Base-by-base conservation (phyloP, 1,284 basidiomycete species). In the Erythrobasidium hasegawianum region DNA sequence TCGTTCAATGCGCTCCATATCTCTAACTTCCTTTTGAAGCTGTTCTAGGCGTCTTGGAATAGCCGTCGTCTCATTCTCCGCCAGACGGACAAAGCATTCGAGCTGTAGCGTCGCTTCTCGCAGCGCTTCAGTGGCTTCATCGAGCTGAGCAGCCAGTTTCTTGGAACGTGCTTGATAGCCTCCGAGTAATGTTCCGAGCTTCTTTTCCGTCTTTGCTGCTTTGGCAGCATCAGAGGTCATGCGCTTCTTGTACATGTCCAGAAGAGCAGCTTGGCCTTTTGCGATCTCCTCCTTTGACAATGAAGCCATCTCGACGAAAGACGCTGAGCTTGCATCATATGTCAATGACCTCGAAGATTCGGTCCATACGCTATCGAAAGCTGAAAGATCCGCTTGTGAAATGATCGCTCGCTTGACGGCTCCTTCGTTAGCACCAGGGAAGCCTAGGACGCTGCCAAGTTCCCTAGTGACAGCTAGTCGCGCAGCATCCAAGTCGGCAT, bases 131-230 rank as follows among this genome's bases (percentile, higher is more conserved):
- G 88, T 89, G 0, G 86, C 83, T 45, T 85, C 83, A 0, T 78
- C 79, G 41, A 95, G 79, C 7, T 86, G 84, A 73, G 85, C 85
- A 14, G 82, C 80, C 7, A 95, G 81, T 49, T 85, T 84, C 71
- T 83, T 83, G 47, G 87, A 86, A 14, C 95, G 85, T 41, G 84
- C 83, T 74, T 90, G 85, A 78, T 98, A 98, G 1, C 96, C 96
- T 45, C 93, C 94, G 7, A 98, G 83, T 22, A 86, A 83, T 70
- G 95, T 86, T 13, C 81, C 83, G 18, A 98, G 84, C 78, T 92
- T 94, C 84, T 95, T 97, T 81, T 98, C 96, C 3, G 83, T 78
- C 80, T 97, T 99, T 45, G 84, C 79, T 0, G 89, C 87, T 74
- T 87, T 89, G 54, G 81, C 83, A 0, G 90, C 90, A 74, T 90